Percentiles rank a stretch among this genome's conserved stretches.
These are phyloP conservation scores for Cyclocybe cylindracea DNA, from an alignment of 768 basidiomycete species.

Conservation along the genomic window DNA sequence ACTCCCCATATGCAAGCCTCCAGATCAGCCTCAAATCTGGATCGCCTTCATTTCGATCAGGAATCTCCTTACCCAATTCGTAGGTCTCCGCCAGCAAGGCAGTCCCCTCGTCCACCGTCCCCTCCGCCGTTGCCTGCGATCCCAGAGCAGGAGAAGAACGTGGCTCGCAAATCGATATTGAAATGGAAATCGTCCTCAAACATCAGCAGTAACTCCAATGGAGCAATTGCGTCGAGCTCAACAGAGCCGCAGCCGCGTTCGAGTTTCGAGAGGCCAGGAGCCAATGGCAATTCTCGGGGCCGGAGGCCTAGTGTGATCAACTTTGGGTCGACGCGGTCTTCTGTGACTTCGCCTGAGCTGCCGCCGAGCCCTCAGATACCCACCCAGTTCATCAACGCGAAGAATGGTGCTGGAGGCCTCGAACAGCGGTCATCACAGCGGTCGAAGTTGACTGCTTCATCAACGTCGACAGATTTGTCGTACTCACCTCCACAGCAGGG, in stretches of 20 bases:
- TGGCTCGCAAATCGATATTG: constrained; percentile 68
- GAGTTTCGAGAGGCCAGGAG: constrained; percentile 37
- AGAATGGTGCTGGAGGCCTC: constrained; percentile 11
- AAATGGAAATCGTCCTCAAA: constrained; percentile 52
- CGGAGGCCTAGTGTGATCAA: constrained; percentile 53
- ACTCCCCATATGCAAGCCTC: constrained; percentile 41
- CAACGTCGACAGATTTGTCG: constrained; percentile 33
- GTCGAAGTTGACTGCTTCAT: constrained; percentile 29
- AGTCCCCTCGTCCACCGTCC: constrained; percentile 33
- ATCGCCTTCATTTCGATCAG: constrained; percentile 69
- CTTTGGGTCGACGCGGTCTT: constrained; percentile 37
- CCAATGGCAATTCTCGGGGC: constrained; percentile 28
- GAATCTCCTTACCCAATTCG: constrained; percentile 68
- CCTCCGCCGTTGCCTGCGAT: constrained; percentile 27
- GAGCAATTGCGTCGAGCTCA: constrained; percentile 24
- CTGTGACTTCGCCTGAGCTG: constrained; percentile 43
- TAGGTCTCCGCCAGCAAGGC: constrained; percentile 23
- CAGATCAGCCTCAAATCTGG: constrained; percentile 32
- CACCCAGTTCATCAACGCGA: constrained; percentile 38
- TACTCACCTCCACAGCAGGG: constrained; percentile 28
- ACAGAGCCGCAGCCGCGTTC: constrained; percentile 34
- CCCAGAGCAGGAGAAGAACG: constrained; percentile 46
- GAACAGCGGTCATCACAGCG: constrained; percentile 29
- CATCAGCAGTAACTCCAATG: constrained; percentile 15
- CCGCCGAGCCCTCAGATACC: constrained; percentile 69